These are phyloP conservation scores for Trypanosoma grayi DNA, from an alignment of 208 protist genomes.

Conservation along the genomic window DNA sequence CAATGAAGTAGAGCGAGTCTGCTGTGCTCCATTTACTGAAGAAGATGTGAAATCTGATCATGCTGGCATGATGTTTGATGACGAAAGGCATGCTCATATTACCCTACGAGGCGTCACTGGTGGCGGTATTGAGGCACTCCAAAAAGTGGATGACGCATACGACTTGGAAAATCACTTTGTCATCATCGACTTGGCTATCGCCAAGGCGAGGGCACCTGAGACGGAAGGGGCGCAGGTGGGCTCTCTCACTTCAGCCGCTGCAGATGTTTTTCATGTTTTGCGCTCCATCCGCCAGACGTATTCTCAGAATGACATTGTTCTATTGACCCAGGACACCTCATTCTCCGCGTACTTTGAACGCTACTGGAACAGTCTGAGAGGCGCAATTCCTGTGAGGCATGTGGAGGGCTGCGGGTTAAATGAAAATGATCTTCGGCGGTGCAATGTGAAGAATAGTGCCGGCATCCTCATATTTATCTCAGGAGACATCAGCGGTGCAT, in stretches of 20 bases:
- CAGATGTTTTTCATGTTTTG: slow-evolving; percentile 67
- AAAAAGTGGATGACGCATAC: slow-evolving; percentile 53
- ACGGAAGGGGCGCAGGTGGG: slow-evolving; percentile 61
- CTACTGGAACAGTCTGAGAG: slow-evolving; percentile 36
- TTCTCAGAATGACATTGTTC: slow-evolving; percentile 67
- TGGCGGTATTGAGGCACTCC: slow-evolving; percentile 15
- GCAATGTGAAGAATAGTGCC: slow-evolving; percentile 66
- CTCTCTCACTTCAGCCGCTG: slow-evolving; percentile 47
- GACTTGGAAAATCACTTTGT: slow-evolving; percentile 78
- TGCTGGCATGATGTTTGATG: not conserved
- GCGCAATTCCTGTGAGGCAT: slow-evolving; percentile 50
- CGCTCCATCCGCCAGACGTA: slow-evolving; percentile 57
- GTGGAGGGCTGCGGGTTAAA: slow-evolving; percentile 77
- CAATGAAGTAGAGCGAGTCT: slow-evolving; percentile 38
- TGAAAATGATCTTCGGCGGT: slow-evolving; percentile 55
- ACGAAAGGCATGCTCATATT: not conserved
- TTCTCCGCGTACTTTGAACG: slow-evolving; percentile 74
- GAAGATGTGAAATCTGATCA: not conserved
- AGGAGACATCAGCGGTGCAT: slow-evolving; percentile 70
- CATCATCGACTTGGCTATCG: slow-evolving; percentile 71
- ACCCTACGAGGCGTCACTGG: not conserved
- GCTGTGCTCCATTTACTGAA: slow-evolving; percentile 36
- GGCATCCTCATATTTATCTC: slow-evolving; percentile 74
- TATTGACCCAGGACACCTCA: slow-evolving; percentile 71
- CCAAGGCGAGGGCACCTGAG: slow-evolving; percentile 53